Evolutionary conservation across 768 basidiomycete species (phyloP), one percentile per base, ranked within the genome.

Genomic region (Pleurotus citrinopileatus): DNA sequence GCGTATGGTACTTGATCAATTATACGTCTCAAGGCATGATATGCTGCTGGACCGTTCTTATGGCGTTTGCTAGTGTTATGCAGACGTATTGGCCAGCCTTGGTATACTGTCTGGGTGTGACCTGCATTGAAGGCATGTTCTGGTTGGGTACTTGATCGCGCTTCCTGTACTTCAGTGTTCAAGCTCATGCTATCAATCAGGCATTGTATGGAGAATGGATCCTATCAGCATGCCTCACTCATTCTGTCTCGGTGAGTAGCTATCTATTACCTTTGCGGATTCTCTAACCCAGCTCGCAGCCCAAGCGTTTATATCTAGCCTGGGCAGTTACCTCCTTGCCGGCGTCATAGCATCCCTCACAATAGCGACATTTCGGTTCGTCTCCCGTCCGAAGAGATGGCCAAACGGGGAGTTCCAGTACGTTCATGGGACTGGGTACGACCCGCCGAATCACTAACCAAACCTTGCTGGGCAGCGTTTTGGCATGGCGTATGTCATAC

Each of bases 151-250:
- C 47, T 76, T 42, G 38, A 2, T 3, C 38, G 29, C 13, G 19
- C 38, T 40, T 40, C 12, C 17, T 58, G 32, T n/a, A n/a, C n/a
- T n/a, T n/a, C n/a, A n/a, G n/a, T n/a, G n/a, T n/a, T n/a, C n/a
- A n/a, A n/a, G n/a, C n/a, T n/a, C n/a, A n/a, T n/a, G n/a, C n/a
- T n/a, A n/a, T n/a, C n/a, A n/a, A n/a, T n/a, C 45, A 87, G 86
- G 86, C 9, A 76, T 87, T 67, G 72, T 83, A 12, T 86, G 81
- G 74, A 65, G 68, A 47, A 87, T 88, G 86, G 71, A 83, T 58
- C 82, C 86, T 0, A 70, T 68, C 45, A 61, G 55, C 17, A 88
- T 88, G 84, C 82, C 84, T 7, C 67, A 62, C 29, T 58, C 62
- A 25, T 87, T 88, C 58, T 87, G 86, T 60, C 66, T 80, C 29